Conservation (phyloP, 2,329 filamentous ascomycete species). For the Drechslerella coelobrocha region DNA sequence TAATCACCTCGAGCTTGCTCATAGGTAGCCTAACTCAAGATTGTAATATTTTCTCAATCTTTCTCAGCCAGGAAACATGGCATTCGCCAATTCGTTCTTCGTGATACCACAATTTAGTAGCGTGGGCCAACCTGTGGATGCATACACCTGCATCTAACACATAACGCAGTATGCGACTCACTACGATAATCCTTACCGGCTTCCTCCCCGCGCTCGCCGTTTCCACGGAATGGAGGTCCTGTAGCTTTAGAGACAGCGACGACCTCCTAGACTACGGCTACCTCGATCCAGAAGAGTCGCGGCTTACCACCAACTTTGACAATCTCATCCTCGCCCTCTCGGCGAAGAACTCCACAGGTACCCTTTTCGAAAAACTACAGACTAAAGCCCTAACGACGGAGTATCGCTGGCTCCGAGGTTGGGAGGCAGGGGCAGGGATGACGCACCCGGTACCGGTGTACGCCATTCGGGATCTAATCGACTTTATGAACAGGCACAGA, state of each 20-base stretch:
- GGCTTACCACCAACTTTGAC: slow-evolving; percentile 19
- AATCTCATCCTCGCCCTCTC: slow-evolving; percentile 6
- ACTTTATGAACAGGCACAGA: slow-evolving; percentile 10
- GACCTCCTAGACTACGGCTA: slow-evolving; percentile 2
- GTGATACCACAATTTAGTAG: too few relatives aligned
- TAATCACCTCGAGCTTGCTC: too few relatives aligned
- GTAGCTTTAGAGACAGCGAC: not conserved
- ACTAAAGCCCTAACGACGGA: not conserved
- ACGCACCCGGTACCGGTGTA: slow-evolving; percentile 15
- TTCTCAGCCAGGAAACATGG: too few relatives aligned
- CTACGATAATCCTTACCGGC: not conserved
- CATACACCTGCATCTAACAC: not conserved
- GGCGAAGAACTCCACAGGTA: not conserved
- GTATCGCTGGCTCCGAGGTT: not conserved
- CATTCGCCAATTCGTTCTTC: too few relatives aligned
- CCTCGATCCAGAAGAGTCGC: not conserved
- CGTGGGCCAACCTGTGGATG: not conserved
- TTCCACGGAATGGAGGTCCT: slow-evolving; percentile 9
- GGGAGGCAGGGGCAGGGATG: slow-evolving; percentile 12
- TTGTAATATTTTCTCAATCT: too few relatives aligned
- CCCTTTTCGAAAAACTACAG: not conserved
- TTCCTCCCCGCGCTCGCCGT: not conserved
- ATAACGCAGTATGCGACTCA: not conserved
- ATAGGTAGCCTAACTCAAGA: too few relatives aligned
- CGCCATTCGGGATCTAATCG: slow-evolving; percentile 6